Conservation (phyloP, 352 stramenopile genomes). For the Phytophthora citrophthora region DNA sequence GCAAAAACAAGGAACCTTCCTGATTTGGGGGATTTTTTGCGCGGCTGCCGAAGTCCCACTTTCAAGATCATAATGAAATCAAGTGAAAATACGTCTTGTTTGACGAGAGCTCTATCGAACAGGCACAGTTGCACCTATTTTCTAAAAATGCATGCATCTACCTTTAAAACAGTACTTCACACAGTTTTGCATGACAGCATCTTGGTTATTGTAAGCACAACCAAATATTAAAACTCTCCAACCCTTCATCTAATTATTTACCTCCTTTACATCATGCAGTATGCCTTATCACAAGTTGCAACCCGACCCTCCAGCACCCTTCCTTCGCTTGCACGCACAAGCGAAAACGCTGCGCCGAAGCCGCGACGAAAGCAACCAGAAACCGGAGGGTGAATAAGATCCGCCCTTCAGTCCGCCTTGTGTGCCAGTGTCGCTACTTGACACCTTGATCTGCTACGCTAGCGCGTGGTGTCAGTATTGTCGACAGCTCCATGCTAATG, state of each 20-base stretch:
- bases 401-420: constrained; percentile 9
- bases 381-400: constrained; percentile 44
- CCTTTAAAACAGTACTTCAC: not conserved
- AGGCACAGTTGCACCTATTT: constrained; percentile 11
- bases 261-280: constrained; percentile 5
- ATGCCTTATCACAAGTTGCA: not conserved
- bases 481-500: constrained; percentile 62
- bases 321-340: constrained; percentile 35
- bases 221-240: constrained; percentile 11
- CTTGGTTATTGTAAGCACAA: not conserved
- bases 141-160: constrained; percentile 5
- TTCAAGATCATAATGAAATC: constrained; percentile 24
- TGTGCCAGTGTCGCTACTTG: constrained; percentile 2
- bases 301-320: constrained; percentile 25
- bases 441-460: constrained; percentile 10
- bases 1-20: constrained; percentile 19
- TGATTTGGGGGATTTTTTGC: constrained; percentile 33
- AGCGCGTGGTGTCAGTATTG: constrained; percentile 1
- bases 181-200: not conserved
- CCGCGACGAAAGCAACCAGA: constrained; percentile 40
- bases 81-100: constrained; percentile 21
- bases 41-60: constrained; percentile 29
- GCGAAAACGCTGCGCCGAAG: constrained; percentile 43
- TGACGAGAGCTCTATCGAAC: constrained; percentile 16
- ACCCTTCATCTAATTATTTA: not conserved